Evolutionary conservation across 257 asterid genomes (phyloP), one percentile per base, ranked within the genome.

Genomic region (Henckelia pumila): DNA sequence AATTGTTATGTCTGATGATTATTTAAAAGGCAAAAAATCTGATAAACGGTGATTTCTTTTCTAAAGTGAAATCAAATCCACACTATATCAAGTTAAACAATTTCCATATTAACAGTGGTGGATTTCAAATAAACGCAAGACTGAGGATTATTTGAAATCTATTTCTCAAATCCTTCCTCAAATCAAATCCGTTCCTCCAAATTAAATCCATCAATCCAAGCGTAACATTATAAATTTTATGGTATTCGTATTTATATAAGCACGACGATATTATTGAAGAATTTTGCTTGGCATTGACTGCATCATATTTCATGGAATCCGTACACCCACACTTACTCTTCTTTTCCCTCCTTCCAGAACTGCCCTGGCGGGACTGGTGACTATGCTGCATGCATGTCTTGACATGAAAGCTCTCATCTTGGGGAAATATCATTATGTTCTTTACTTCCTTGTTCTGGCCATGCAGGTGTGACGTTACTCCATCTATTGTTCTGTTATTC

Each of bases 361-460:
- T n/a, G 77, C 99, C 2, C 73, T 91, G 40, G 99, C 96, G 64
- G 99, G 99, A 66, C 84, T 94, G 2, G 86, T 88, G 65, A 79
- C 88, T 29, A 23, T 88, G 73, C 78, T 83, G 56, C 95, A 91
- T 24, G 92, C 90, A 1, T 94, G 97, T 70, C 97, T 91, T 53
- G 96, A 91, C 71, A 87, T 91, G 95, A 85, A 86, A 82, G 84
- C 95, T 10, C 73, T 85, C 66, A 82, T 94, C 56, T 73, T 91
- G 82, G 97, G 96, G 61, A 91, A 94, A 72, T 91, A 88, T 74
- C 99, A 94, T 64, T 91, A 85, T 56, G 86, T 85, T 61, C 81
- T 94, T 2, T 94, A 94, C 78, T 94, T 90, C 81, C 89, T 94
- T 44, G 88, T 79, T 52, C 77, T 94, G 62, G 97, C 99, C 25